A percentile compares a stretch with the other conserved stretches of the same genome.
phyloP scores from a whole-genome alignment of 2,329 filamentous ascomycete species.

The Diaporthe helianthi region DNA sequence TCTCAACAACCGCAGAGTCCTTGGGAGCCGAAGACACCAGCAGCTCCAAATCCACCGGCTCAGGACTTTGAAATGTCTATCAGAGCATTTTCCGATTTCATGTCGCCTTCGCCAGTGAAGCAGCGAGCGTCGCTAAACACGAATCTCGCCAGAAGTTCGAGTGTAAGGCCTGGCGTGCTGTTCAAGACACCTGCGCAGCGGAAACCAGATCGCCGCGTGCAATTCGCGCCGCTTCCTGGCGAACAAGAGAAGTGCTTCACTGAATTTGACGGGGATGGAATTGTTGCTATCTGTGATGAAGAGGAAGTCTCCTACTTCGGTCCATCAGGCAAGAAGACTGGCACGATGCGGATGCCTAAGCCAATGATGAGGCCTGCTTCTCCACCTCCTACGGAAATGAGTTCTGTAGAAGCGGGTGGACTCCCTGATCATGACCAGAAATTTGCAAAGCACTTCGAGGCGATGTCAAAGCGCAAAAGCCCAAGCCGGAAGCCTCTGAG shows the following conservation, averaged over 20 bases:
- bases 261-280: background rate
- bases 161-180: conserved; percentile 6
- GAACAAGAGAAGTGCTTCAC: background rate
- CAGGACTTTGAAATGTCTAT: conserved; percentile 57
- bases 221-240: conserved; percentile 46
- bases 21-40: conserved; percentile 31
- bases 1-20: conserved; percentile 40
- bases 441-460: conserved; percentile 57
- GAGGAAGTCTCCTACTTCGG: conserved; percentile 31
- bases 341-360: conserved; percentile 14
- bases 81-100: conserved; percentile 60
- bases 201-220: conserved; percentile 43
- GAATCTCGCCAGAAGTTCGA: conserved; percentile 11
- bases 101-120: conserved; percentile 54
- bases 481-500: conserved; percentile 37
- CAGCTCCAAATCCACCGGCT: conserved; percentile 45
- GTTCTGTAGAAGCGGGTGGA: conserved; percentile 37
- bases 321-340: conserved; percentile 21
- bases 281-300: conserved; percentile 13
- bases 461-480: conserved; percentile 46
- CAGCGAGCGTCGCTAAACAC: conserved; percentile 9
- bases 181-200: conserved; percentile 31
- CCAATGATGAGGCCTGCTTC: conserved; percentile 24
- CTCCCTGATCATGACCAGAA: conserved; percentile 46
- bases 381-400: conserved; percentile 28